Conservation (phyloP, 2,329 filamentous ascomycete genomes). For the Dactylonectria estremocensis region DNA sequence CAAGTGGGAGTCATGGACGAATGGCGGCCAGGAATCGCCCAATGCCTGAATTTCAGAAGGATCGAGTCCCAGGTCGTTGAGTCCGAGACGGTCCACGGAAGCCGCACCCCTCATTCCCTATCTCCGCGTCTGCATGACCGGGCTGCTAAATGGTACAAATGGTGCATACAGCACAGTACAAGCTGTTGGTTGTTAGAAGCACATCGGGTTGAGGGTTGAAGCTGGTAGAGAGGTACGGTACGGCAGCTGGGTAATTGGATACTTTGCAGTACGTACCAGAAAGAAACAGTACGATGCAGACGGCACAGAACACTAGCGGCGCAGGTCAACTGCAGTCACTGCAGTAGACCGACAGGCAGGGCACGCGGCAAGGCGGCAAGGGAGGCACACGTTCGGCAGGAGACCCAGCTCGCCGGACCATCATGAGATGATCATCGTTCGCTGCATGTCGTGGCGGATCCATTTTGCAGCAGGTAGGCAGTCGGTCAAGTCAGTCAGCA, state of each 20-base stretch:
- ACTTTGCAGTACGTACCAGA: background rate
- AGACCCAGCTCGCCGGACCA: constrained; percentile 40
- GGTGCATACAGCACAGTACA: too few species aligned
- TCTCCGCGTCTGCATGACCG: constrained; percentile 19
- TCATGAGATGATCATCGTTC: constrained; percentile 49
- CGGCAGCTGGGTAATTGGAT: too few species aligned
- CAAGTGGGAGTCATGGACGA: background rate
- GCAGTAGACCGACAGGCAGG: constrained; percentile 16
- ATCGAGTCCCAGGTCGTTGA: constrained; percentile 4
- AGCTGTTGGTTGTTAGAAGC: background rate
- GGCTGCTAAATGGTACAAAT: constrained; percentile 11
- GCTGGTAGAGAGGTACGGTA: background rate
- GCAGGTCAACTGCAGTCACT: constrained; percentile 4
- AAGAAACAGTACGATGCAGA: background rate
- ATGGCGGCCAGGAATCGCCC: constrained; percentile 3
- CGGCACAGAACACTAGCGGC: constrained; percentile 17
- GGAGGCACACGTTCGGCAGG: constrained; percentile 30
- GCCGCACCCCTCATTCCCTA: constrained; percentile 6
- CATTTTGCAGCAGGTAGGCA: constrained; percentile 14
- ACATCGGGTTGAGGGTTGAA: background rate
- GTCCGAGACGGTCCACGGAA: constrained; percentile 22
- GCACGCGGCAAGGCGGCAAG: constrained; percentile 29
- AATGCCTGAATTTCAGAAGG: background rate
- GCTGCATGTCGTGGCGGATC: constrained; percentile 36
- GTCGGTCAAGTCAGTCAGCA: constrained; percentile 6